These are phyloP conservation scores for Mortierella claussenii DNA, from an alignment of 192 early-diverging fungal genomes.

Conservation along the genomic window DNA sequence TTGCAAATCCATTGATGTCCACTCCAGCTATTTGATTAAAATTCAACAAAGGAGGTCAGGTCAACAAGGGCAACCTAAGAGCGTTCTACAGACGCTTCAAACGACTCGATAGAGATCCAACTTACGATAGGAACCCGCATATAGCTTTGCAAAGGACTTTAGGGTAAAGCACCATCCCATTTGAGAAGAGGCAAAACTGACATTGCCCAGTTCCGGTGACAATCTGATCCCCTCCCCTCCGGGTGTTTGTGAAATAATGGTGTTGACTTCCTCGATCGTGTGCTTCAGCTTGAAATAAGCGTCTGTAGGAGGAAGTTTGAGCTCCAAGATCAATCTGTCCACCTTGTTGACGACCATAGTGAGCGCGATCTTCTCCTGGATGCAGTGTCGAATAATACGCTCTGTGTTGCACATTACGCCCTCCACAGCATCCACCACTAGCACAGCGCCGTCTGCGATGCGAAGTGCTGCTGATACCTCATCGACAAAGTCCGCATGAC, in stretches of 20 bases:
- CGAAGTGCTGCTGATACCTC: slow-evolving; percentile 89
- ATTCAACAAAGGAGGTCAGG: slow-evolving; percentile 4
- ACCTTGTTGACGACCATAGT: slow-evolving; percentile 97
- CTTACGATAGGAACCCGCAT: slow-evolving; percentile 70
- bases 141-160: slow-evolving; percentile 91
- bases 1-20: slow-evolving; percentile 83
- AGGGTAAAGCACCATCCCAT: slow-evolving; percentile 96
- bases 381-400: slow-evolving; percentile 82
- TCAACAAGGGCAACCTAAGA: too few species aligned
- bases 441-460: slow-evolving; percentile 88
- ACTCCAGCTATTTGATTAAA: slow-evolving; percentile 57
- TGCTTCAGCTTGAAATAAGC: slow-evolving; percentile 97
- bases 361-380: slow-evolving; percentile 81
- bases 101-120: too few species aligned
- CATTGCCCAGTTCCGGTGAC: slow-evolving; percentile 95
- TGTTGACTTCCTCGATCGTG: slow-evolving; percentile 96
- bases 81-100: too few species aligned
- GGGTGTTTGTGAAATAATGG: slow-evolving; percentile 69
- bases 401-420: slow-evolving; percentile 97
- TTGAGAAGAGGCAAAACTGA: slow-evolving; percentile 90
- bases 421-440: slow-evolving; percentile 96
- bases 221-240: slow-evolving; percentile 75
- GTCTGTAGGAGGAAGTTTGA: slow-evolving; percentile 95
- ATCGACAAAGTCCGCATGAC: slow-evolving; percentile 95
- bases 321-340: slow-evolving; percentile 96